Conservation (phyloP, 2,329 filamentous ascomycete genomes). For the Botryotinia calthae region DNA sequence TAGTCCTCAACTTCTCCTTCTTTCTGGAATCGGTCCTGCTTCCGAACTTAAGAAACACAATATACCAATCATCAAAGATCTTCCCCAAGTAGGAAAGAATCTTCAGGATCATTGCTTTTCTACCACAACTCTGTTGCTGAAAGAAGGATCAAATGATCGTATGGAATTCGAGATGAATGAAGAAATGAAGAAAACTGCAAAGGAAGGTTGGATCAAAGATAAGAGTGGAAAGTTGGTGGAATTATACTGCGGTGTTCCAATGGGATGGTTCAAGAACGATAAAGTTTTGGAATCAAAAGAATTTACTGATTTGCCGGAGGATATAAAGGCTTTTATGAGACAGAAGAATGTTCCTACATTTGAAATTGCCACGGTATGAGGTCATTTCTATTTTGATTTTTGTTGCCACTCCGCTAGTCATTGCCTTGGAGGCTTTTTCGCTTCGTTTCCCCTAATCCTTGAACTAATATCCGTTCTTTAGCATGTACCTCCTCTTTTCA, state of each 20-base stretch:
- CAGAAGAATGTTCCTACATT: slow-evolving; percentile 1
- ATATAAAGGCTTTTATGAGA: not conserved
- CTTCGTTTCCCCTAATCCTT: not conserved
- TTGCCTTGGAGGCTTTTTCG: not conserved
- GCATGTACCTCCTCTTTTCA: slow-evolving; percentile 32
- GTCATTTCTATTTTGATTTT: too few species aligned
- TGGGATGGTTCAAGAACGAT: slow-evolving; percentile 7
- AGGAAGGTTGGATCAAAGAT: not conserved
- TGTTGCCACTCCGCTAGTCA: not conserved
- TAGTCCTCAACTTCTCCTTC: slow-evolving; percentile 48
- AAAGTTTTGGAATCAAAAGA: not conserved
- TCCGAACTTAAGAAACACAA: slow-evolving; percentile 43
- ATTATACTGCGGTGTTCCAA: slow-evolving; percentile 7
- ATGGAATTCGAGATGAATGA: slow-evolving; percentile 46
- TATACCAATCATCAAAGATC: slow-evolving; percentile 54
- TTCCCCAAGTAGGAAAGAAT: slow-evolving; percentile 64
- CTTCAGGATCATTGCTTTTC: slow-evolving; percentile 47
- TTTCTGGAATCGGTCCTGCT: slow-evolving; percentile 46
- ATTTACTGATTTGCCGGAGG: not conserved
- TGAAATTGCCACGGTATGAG: slow-evolving; percentile 6
- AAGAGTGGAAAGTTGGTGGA: not conserved
- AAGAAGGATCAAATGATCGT: slow-evolving; percentile 9
- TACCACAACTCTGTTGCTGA: slow-evolving; percentile 41
- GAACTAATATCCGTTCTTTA: not conserved
- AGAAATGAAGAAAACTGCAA: slow-evolving; percentile 32